Conservation (phyloP, 2,329 filamentous ascomycete species). For the Metarhizium brunneum region DNA sequence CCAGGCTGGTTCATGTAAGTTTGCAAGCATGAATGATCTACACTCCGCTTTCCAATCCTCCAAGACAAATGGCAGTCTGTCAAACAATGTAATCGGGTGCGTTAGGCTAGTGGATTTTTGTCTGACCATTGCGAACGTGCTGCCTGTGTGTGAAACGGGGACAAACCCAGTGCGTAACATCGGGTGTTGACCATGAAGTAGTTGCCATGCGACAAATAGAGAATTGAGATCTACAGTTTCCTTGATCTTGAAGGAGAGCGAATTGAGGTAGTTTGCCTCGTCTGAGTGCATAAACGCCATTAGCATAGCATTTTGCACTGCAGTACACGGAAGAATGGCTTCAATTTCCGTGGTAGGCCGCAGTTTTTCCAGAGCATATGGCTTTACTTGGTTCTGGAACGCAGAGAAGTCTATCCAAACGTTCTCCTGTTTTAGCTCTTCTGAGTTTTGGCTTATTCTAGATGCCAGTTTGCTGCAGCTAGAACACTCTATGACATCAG, state of each 20-base stretch:
- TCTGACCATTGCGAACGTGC: constrained; percentile 68
- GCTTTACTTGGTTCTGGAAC: constrained; percentile 26
- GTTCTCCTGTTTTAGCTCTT: not conserved
- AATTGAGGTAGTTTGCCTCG: constrained; percentile 68
- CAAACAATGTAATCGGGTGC: constrained; percentile 8
- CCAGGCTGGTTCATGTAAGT: constrained; percentile 55
- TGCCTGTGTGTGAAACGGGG: constrained; percentile 46
- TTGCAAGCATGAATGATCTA: constrained; percentile 23
- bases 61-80: constrained; percentile 17
- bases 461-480: constrained; percentile 32
- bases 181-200: constrained; percentile 44
- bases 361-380: constrained; percentile 16
- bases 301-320: constrained; percentile 71
- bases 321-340: constrained; percentile 65
- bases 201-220: constrained; percentile 51
- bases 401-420: constrained; percentile 24
- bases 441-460: constrained; percentile 12
- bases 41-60: constrained; percentile 27
- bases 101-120: constrained; percentile 24
- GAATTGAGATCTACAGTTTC: constrained; percentile 23
- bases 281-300: constrained; percentile 60
- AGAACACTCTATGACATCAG: constrained; percentile 63
- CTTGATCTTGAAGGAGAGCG: constrained; percentile 46
- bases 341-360: constrained; percentile 32
- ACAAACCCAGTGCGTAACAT: constrained; percentile 73